These are phyloP conservation scores for Lagerstroemia speciosa DNA, from an alignment of 345 rosid genomes.

Conservation along the genomic window DNA sequence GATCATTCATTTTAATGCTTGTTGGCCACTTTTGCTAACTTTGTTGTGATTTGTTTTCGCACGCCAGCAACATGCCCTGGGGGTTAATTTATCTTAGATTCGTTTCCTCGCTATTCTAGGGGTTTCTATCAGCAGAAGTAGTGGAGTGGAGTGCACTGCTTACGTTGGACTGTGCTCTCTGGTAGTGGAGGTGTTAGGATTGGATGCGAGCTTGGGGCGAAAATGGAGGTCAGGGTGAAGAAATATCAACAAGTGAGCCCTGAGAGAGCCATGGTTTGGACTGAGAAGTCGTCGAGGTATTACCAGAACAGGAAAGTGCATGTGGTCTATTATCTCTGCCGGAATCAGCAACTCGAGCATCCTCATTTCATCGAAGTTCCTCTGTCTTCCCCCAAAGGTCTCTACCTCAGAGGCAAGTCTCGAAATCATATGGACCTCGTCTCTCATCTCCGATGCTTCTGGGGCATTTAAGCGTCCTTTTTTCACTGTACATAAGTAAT, in stretches of 20 bases:
- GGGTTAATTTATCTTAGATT: too few relatives aligned
- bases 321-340: conserved; percentile 79
- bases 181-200: conserved; percentile 4
- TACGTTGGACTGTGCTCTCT: too few relatives aligned
- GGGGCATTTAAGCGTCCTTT: background rate
- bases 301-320: conserved; percentile 60
- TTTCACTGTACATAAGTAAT: conserved; percentile 50
- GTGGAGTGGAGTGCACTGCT: too few relatives aligned
- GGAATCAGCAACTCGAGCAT: conserved; percentile 96
- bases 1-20: too few relatives aligned
- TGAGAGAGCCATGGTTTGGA: conserved; percentile 93
- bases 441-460: background rate
- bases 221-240: conserved; percentile 70
- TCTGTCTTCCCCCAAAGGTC: conserved; percentile 63
- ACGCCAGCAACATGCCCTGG: too few relatives aligned
- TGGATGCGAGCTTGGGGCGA: conserved; percentile 7
- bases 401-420: conserved; percentile 62
- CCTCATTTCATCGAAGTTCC: conserved; percentile 96
- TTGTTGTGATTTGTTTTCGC: too few relatives aligned
- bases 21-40: too few relatives aligned
- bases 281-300: conserved; percentile 84
- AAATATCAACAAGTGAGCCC: conserved; percentile 81
- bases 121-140: background rate
- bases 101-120: too few relatives aligned
- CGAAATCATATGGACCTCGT: background rate